A percentile compares a stretch with the other conserved stretches of the same genome.
Evolutionary conservation across 2,329 filamentous ascomycete species (phyloP).

Genomic region (Botrytis deweyae): DNA sequence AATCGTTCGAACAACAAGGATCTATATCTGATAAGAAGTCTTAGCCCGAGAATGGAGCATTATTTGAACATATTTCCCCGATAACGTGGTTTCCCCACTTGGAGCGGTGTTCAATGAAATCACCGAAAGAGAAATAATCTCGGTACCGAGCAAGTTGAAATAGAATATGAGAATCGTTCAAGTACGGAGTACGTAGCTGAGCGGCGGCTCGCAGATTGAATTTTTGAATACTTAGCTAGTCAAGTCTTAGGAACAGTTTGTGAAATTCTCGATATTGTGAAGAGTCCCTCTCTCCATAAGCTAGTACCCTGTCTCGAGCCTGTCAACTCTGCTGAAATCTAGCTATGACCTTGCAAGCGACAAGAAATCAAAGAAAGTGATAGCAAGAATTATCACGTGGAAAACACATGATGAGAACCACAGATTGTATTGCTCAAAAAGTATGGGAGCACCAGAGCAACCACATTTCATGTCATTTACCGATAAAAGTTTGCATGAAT

Average conservation of each 20-base stretch:
- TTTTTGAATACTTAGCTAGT: background rate
- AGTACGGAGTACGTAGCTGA: background rate
- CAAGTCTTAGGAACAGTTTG: background rate
- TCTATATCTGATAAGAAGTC: conserved; percentile 13
- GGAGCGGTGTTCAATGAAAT: background rate
- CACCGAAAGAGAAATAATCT: background rate
- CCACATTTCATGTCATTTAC: background rate
- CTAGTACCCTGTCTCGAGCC: background rate
- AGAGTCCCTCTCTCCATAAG: background rate
- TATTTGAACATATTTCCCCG: background rate
- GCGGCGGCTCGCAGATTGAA: background rate
- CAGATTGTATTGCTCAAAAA: background rate
- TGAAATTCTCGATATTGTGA: background rate
- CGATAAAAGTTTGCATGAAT: background rate
- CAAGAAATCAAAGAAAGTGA: background rate
- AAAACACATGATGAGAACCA: background rate
- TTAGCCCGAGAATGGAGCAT: conserved; percentile 1
- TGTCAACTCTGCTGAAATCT: background rate
- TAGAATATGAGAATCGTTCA: background rate
- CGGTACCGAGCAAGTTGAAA: background rate
- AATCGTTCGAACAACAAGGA: conserved; percentile 2
- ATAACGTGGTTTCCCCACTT: background rate
- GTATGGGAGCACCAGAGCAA: background rate
- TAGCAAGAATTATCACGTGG: background rate
- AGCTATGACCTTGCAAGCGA: background rate